phyloP scores from a whole-genome alignment of 1,284 basidiomycete genomes.

The Bjerkandera adusta region DNA sequence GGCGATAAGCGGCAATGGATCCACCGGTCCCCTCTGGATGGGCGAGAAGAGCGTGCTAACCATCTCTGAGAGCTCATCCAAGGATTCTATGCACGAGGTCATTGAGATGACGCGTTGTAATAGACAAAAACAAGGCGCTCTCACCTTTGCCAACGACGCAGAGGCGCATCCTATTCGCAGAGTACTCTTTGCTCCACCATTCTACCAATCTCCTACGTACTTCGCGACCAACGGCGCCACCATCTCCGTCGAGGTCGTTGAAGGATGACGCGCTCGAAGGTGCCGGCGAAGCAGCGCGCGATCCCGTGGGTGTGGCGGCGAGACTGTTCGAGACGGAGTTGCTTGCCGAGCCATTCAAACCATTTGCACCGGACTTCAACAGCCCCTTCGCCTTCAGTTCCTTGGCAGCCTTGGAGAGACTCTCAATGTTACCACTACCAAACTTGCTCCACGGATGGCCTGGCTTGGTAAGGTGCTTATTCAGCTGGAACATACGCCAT shows the following conservation, averaged over 20 bases:
- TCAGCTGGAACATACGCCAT: slow-evolving; percentile 97
- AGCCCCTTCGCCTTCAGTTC: slow-evolving; percentile 49
- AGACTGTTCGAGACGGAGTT: slow-evolving; percentile 32
- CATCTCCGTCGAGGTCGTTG: slow-evolving; percentile 66
- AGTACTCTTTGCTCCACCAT: slow-evolving; percentile 95
- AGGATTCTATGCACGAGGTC: slow-evolving; percentile 55
- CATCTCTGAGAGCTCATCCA: slow-evolving; percentile 75
- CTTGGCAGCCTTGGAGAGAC: slow-evolving; percentile 71
- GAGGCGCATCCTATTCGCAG: slow-evolving; percentile 91
- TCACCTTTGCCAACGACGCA: slow-evolving; percentile 88
- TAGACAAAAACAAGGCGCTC: slow-evolving; percentile 14
- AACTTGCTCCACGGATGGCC: slow-evolving; percentile 94
- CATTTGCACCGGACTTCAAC: slow-evolving; percentile 25
- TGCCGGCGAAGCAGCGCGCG: slow-evolving; percentile 60
- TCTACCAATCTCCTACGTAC: slow-evolving; percentile 89
- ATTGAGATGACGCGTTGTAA: background rate
- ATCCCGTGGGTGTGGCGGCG: slow-evolving; percentile 46
- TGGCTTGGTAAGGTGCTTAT: slow-evolving; percentile 82
- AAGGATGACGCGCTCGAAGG: slow-evolving; percentile 64
- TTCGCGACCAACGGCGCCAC: slow-evolving; percentile 79
- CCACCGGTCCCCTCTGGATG: slow-evolving; percentile 68
- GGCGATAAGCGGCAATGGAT: slow-evolving; percentile 64
- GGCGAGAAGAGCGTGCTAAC: slow-evolving; percentile 79
- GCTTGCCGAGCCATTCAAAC: slow-evolving; percentile 11
- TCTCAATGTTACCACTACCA: slow-evolving; percentile 88